Percentiles rank a stretch among this genome's conserved stretches.
Conservation (phyloP, 2,329 filamentous ascomycete species). For the Ophiostoma himal-ulmi region DNA sequence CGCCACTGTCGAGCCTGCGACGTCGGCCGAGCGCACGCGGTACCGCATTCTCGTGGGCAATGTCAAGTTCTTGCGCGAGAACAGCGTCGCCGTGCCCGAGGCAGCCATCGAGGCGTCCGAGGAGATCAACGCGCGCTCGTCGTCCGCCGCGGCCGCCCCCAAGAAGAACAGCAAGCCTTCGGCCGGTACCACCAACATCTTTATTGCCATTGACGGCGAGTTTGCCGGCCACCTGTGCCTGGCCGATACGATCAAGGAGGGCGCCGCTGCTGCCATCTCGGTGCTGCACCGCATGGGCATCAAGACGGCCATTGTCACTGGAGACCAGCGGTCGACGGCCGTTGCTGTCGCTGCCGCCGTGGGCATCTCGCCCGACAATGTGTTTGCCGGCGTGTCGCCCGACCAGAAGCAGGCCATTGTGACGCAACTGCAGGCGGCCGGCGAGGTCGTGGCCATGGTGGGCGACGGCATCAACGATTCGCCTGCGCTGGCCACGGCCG, state of each 20-base stretch:
- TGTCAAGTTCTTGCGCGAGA: constrained; percentile 65
- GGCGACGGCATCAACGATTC: constrained; percentile 99
- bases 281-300: constrained; percentile 82
- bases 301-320: constrained; percentile 85
- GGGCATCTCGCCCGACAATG: constrained; percentile 68
- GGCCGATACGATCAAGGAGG: constrained; percentile 85
- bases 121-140: constrained; percentile 44
- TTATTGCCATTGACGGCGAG: constrained; percentile 74
- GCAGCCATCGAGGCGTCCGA: constrained; percentile 60
- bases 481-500: constrained; percentile 84
- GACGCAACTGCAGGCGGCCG: constrained; percentile 64
- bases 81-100: constrained; percentile 60
- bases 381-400: constrained; percentile 82
- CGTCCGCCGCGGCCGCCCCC: neutral
- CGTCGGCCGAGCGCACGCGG: constrained; percentile 59
- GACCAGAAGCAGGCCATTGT: constrained; percentile 88
- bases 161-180: constrained; percentile 33
- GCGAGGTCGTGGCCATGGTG: constrained; percentile 87
- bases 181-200: constrained; percentile 82
- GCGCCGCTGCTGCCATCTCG: constrained; percentile 71
- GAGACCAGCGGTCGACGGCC: constrained; percentile 81
- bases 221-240: constrained; percentile 81
- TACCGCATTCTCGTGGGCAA: constrained; percentile 84
- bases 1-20: constrained; percentile 71
- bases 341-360: constrained; percentile 75